These are phyloP conservation scores for Diplotaxis tenuifolia DNA, from an alignment of 345 rosid genomes.

Conservation along the genomic window DNA sequence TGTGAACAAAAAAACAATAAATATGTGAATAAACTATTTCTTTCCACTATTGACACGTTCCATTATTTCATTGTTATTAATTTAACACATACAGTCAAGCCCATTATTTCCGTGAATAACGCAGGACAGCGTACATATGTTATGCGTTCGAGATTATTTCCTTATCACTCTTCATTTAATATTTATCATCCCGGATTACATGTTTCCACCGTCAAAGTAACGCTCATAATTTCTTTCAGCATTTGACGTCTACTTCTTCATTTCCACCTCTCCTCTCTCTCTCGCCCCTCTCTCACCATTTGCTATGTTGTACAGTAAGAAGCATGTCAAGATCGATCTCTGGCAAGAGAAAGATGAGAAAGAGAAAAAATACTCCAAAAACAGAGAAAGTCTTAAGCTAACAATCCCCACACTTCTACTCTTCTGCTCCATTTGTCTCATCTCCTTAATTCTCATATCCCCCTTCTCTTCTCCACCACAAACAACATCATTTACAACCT, in stretches of 20 bases:
- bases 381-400: background rate
- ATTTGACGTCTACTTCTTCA: background rate
- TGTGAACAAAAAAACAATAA: background rate
- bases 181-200: background rate
- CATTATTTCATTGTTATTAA: background rate
- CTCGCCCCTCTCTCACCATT: background rate
- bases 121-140: background rate
- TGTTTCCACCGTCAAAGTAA: constrained; percentile 23
- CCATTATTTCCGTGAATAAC: background rate
- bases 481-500: background rate
- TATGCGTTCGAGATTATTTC: background rate
- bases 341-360: constrained; percentile 27
- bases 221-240: background rate
- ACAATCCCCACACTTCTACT: constrained; percentile 12
- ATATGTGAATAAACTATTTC: background rate
- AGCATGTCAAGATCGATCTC: constrained; percentile 14
- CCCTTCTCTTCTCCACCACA: background rate
- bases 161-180: background rate
- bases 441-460: background rate
- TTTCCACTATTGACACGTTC: background rate
- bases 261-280: background rate
- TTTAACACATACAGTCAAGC: background rate
- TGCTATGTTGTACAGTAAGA: constrained; percentile 30
- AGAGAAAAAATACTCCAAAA: constrained; percentile 26
- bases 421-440: constrained; percentile 12